Conservation (phyloP, 2,329 filamentous ascomycete species). For the Arachnomyces sp. region DNA sequence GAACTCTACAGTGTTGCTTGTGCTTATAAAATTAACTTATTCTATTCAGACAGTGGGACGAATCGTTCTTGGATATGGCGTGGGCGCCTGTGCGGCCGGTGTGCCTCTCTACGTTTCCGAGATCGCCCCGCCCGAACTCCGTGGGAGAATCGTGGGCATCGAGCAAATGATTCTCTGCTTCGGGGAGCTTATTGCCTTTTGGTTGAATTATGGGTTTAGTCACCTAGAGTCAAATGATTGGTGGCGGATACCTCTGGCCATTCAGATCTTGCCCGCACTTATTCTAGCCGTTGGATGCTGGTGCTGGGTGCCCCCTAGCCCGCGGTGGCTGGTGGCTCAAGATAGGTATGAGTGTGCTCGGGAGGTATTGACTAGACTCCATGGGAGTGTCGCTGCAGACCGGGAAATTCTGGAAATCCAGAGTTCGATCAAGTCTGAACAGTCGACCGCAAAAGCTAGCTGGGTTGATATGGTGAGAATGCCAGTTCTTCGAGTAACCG, state of each 20-base stretch:
- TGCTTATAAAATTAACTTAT: constrained; percentile 17
- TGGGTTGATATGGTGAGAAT: constrained; percentile 17
- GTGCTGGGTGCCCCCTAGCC: constrained; percentile 17
- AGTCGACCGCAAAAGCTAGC: constrained; percentile 11
- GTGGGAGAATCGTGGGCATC: constrained; percentile 40
- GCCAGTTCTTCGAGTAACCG: constrained; percentile 12
- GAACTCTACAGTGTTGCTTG: constrained; percentile 1
- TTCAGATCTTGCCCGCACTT: constrained; percentile 17
- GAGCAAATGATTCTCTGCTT: constrained; percentile 17
- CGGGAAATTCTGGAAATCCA: constrained; percentile 14
- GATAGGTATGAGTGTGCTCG: constrained; percentile 14
- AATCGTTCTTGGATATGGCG: constrained; percentile 17
- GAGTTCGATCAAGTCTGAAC: constrained; percentile 10
- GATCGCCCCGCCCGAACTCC: constrained; percentile 24
- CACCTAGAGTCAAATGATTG: constrained; percentile 14
- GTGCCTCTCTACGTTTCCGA: constrained; percentile 19
- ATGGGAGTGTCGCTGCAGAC: constrained; percentile 4
- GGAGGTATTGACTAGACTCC: constrained; percentile 13
- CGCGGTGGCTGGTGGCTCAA: constrained; percentile 17
- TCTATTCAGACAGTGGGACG: constrained; percentile 19
- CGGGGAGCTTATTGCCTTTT: constrained; percentile 21
- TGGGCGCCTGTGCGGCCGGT: constrained; percentile 19
- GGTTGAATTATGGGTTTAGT: constrained; percentile 23
- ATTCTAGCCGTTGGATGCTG: constrained; percentile 13
- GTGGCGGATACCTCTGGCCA: constrained; percentile 19